These are phyloP conservation scores for Xylariomycetidae sp. DNA, from an alignment of 2,329 filamentous ascomycete species.

Conservation along the genomic window DNA sequence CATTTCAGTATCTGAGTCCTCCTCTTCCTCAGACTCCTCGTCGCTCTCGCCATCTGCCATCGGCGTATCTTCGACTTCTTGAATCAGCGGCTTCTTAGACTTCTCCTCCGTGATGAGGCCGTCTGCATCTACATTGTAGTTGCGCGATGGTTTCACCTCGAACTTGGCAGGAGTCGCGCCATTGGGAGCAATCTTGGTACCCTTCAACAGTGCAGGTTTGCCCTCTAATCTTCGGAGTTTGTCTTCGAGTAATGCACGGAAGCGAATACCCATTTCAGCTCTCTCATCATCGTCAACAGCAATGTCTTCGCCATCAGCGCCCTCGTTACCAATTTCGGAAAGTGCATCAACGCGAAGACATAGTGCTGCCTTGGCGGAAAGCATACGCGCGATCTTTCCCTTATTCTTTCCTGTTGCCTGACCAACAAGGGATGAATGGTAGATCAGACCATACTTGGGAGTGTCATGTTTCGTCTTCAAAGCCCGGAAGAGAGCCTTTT, in stretches of 20 bases:
- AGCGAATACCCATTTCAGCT: slow-evolving; percentile 69
- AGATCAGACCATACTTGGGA: slow-evolving; percentile 95
- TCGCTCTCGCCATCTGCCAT: slow-evolving; percentile 42
- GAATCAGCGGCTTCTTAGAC: slow-evolving; percentile 37
- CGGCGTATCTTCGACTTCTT: slow-evolving; percentile 35
- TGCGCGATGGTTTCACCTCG: slow-evolving; percentile 85
- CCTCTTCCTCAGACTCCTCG: slow-evolving; percentile 38
- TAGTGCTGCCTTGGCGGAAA: slow-evolving; percentile 88
- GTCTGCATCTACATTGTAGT: slow-evolving; percentile 94
- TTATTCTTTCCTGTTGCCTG: slow-evolving; percentile 98
- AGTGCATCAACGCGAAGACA: slow-evolving; percentile 91
- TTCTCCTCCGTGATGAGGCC: slow-evolving; percentile 55
- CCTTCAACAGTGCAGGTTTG: slow-evolving; percentile 77
- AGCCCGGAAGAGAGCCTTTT: slow-evolving; percentile 97
- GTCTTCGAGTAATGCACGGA: slow-evolving; percentile 70
- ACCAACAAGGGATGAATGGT: slow-evolving; percentile 88
- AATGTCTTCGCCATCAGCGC: slow-evolving; percentile 46
- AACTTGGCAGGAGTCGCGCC: slow-evolving; percentile 71
- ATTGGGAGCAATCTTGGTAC: slow-evolving; percentile 69
- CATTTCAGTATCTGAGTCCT: slow-evolving; percentile 32
- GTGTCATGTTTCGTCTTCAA: slow-evolving; percentile 99
- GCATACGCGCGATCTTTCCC: slow-evolving; percentile 97
- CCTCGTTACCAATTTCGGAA: slow-evolving; percentile 67
- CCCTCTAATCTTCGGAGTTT: slow-evolving; percentile 77
- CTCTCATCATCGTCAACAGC: slow-evolving; percentile 83